phyloP scores from a whole-genome alignment of 345 rosid species.

The Salix dunnii region DNA sequence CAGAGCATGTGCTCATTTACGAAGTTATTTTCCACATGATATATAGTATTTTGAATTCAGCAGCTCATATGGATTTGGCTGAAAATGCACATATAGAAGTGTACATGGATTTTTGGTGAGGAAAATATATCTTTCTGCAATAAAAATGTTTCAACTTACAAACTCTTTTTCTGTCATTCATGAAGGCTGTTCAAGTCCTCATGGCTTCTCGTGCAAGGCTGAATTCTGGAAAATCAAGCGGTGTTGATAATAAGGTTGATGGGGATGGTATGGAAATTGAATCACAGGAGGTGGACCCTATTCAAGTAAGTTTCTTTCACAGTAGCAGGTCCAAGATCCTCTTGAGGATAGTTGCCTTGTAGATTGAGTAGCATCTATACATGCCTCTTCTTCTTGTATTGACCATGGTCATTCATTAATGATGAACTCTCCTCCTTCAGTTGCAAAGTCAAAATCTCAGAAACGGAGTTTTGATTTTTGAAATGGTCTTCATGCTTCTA shows the following conservation, averaged over 20 bases:
- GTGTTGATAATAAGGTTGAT: slow-evolving; percentile 25
- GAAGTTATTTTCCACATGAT: background rate
- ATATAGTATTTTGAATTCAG: background rate
- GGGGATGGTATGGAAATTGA: slow-evolving; percentile 30
- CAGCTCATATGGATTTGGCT: background rate
- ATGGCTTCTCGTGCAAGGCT: slow-evolving; percentile 54
- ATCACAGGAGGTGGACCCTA: slow-evolving; percentile 44
- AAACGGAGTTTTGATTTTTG: too few species aligned
- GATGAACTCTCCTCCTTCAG: too few species aligned
- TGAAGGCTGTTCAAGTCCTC: slow-evolving; percentile 81
- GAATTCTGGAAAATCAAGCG: slow-evolving; percentile 37
- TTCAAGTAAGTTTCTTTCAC: slow-evolving; percentile 55
- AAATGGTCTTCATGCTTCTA: too few species aligned
- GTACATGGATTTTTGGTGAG: too few species aligned
- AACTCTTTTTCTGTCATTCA: slow-evolving; percentile 2
- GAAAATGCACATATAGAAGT: background rate
- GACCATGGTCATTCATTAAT: too few species aligned
- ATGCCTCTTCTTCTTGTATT: too few species aligned
- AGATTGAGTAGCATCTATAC: too few species aligned
- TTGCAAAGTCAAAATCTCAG: too few species aligned
- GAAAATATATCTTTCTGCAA: too few species aligned
- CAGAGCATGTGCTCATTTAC: background rate
- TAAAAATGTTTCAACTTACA: background rate
- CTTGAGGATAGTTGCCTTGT: too few species aligned
- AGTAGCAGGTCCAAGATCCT: background rate